Evolutionary conservation across 1,139 yeast species (phyloP).

Genomic region (Saccharomycopsis hybrid): DNA sequence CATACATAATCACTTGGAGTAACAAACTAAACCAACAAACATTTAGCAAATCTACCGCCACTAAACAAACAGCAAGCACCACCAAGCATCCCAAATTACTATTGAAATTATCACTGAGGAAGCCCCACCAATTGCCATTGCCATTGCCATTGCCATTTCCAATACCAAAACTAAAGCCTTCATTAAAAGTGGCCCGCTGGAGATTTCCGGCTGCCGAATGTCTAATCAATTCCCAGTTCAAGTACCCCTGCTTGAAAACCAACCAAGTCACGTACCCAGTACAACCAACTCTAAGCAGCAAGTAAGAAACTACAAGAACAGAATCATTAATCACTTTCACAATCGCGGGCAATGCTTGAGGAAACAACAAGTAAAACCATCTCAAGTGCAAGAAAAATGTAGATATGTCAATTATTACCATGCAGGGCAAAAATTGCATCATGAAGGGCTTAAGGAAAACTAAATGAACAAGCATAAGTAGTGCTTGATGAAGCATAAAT

Average conservation of each 20-base stretch:
- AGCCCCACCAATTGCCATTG: not conserved
- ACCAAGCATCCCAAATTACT: not conserved
- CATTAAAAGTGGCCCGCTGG: too few species aligned
- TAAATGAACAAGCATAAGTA: not conserved
- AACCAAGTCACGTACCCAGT: not conserved
- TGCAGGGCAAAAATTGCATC: not conserved
- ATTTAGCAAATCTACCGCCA: not conserved
- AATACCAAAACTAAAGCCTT: too few species aligned
- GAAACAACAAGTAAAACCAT: conserved; percentile 10
- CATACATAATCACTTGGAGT: not conserved
- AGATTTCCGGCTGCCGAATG: too few species aligned
- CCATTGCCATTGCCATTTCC: too few species aligned
- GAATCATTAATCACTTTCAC: conserved; percentile 6
- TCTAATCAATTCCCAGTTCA: not conserved
- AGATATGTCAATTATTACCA: conserved; percentile 7
- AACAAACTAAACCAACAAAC: conserved; percentile 1
- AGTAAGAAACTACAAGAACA: not conserved
- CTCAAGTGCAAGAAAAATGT: conserved; percentile 9
- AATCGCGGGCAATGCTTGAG: not conserved
- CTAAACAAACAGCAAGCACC: not conserved
- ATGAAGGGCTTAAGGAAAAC: conserved; percentile 7
- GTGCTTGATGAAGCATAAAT: not conserved
- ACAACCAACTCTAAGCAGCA: not conserved
- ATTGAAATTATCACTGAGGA: not conserved
- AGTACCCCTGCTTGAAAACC: not conserved